Percentiles rank a stretch among this genome's conserved stretches.
Conservation (phyloP, 495 filamentous ascomycete species). For the Mycothermus thermophilus region DNA sequence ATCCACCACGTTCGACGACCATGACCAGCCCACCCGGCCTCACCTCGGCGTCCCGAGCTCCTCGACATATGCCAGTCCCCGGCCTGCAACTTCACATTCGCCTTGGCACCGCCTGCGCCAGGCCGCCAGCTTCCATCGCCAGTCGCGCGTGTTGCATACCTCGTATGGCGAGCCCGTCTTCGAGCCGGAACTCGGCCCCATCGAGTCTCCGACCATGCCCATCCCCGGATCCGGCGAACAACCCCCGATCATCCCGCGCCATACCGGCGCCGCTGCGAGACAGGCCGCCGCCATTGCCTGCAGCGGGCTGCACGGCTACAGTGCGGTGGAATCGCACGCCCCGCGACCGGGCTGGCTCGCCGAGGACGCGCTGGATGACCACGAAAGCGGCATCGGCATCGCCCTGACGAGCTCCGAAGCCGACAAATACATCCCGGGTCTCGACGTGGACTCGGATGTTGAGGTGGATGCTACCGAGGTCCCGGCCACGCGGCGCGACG, state of each 20-base stretch:
- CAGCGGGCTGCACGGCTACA: constrained; percentile 41
- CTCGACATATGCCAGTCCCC: not conserved
- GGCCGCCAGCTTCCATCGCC: constrained; percentile 33
- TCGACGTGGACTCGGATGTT: constrained; percentile 19
- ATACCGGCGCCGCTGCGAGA: constrained; percentile 53
- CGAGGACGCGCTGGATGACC: constrained; percentile 38
- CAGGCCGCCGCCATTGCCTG: constrained; percentile 51
- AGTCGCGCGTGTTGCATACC: constrained; percentile 26
- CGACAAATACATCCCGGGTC: constrained; percentile 22
- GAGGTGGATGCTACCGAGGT: constrained; percentile 22
- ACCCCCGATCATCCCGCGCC: constrained; percentile 40
- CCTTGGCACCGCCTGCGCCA: constrained; percentile 36
- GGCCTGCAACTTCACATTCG: constrained; percentile 34
- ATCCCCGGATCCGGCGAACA: constrained; percentile 35
- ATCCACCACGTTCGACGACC: constrained; percentile 15
- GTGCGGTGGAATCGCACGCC: constrained; percentile 27
- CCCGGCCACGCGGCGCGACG: too few relatives aligned
- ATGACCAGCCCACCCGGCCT: constrained; percentile 14
- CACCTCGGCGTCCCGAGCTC: constrained; percentile 10
- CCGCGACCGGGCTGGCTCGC: constrained; percentile 21
- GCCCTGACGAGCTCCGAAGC: constrained; percentile 41
- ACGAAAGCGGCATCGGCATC: constrained; percentile 71
- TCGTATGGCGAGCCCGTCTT: constrained; percentile 22
- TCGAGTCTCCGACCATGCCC: constrained; percentile 27
- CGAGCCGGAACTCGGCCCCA: constrained; percentile 16